Evolutionary conservation across 352 stramenopile genomes (phyloP).

Genomic region (Phytophthora syringae): DNA sequence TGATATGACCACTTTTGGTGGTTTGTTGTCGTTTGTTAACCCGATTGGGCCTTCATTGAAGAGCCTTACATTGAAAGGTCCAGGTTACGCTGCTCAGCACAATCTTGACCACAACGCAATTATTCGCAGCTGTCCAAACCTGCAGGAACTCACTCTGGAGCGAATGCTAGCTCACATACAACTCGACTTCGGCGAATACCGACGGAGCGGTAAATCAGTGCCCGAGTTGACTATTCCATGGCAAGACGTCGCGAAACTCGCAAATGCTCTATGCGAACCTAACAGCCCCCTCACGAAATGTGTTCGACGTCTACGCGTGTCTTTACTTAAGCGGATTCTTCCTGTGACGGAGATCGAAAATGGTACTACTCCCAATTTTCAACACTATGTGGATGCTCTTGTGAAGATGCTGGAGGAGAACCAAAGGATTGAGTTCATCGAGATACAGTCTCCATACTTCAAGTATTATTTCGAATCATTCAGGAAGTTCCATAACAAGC

Average conservation of each 20-base stretch:
- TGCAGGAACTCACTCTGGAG: slow-evolving; percentile 3
- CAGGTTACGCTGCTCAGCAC: neutral
- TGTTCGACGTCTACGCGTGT: neutral
- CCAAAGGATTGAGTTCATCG: slow-evolving; percentile 1
- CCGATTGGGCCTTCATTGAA: neutral
- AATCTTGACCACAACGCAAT: slow-evolving; percentile 2
- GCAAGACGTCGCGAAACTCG: too few species aligned
- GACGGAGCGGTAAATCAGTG: too few species aligned
- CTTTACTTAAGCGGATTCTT: neutral
- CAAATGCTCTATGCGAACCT: too few species aligned
- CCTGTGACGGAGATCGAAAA: neutral
- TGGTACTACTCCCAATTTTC: neutral
- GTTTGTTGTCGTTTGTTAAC: neutral
- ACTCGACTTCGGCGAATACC: slow-evolving; percentile 14
- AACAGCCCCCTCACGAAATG: too few species aligned
- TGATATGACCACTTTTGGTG: neutral
- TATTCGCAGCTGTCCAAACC: slow-evolving; percentile 11
- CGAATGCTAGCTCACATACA: neutral
- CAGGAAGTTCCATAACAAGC: neutral
- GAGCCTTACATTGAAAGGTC: neutral
- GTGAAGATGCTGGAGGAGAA: too few species aligned
- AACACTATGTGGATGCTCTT: slow-evolving; percentile 1
- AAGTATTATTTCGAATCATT: neutral
- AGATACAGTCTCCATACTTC: neutral
- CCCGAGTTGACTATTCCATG: too few species aligned